Percentiles rank a stretch among this genome's conserved stretches.
These are phyloP conservation scores for Spongispora temasekensis DNA, from an alignment of 1,284 basidiomycete species.

Conservation along the genomic window DNA sequence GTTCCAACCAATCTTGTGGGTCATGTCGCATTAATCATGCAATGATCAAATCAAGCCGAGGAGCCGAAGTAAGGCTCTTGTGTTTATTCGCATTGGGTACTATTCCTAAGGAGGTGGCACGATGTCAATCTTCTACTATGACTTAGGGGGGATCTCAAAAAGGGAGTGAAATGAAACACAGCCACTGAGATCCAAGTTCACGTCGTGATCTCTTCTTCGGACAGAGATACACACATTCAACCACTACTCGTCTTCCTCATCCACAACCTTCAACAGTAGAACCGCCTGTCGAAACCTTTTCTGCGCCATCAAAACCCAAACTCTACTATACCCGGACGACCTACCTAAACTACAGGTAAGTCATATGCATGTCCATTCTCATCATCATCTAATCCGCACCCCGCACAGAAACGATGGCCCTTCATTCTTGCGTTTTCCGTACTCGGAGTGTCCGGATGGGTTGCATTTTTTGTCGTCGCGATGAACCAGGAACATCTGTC, in stretches of 20 bases:
- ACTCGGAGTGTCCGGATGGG: conserved; percentile 64
- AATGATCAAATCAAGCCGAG: no score
- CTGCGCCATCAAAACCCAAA: conserved; percentile 38
- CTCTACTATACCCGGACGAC: conserved; percentile 39
- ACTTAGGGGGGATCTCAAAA: no score
- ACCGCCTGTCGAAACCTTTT: conserved; percentile 29
- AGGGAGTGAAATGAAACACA: no score
- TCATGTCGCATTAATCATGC: no score
- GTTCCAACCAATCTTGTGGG: no score
- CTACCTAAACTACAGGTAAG: conserved; percentile 46
- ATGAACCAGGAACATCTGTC: conserved; percentile 78
- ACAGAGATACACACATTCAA: conserved; percentile 18
- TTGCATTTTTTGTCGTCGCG: conserved; percentile 62
- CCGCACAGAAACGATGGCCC: conserved; percentile 55
- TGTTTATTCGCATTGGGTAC: no score
- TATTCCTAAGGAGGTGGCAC: no score
- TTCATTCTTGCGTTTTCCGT: conserved; percentile 50
- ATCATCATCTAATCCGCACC: background rate
- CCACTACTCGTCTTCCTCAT: conserved; percentile 20
- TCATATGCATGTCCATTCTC: background rate
- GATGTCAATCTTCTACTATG: no score
- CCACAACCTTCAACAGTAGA: conserved; percentile 27
- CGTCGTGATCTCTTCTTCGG: conserved; percentile 11
- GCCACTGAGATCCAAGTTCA: no score
- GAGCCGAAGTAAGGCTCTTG: no score